Evolutionary conservation across 2,329 filamentous ascomycete species (phyloP).

Genomic region (Lecanicillium sp.): DNA sequence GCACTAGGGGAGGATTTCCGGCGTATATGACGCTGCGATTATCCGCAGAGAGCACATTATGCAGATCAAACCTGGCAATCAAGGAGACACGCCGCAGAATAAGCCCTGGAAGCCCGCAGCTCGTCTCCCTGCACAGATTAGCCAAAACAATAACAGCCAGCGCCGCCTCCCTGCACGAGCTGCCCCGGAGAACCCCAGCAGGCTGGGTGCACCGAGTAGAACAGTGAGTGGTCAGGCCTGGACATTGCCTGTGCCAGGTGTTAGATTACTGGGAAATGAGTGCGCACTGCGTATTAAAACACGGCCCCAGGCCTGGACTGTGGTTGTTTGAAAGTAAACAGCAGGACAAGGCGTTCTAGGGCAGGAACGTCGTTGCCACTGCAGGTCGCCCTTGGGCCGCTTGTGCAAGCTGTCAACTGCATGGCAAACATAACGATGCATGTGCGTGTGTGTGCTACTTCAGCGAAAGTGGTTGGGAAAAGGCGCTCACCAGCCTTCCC

Average conservation of each 20-base stretch:
- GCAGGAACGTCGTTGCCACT: too few relatives aligned
- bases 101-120: background rate
- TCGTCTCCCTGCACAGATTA: too few relatives aligned
- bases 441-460: too few relatives aligned
- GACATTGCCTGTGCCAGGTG: background rate
- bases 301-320: background rate
- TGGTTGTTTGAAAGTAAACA: background rate
- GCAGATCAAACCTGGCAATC: slow-evolving; percentile 8
- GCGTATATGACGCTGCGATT: background rate
- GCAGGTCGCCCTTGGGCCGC: too few relatives aligned
- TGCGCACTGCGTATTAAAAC: background rate
- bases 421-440: too few relatives aligned
- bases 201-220: too few relatives aligned
- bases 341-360: background rate
- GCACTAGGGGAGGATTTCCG: too few relatives aligned
- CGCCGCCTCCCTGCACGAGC: background rate
- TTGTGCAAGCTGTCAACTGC: too few relatives aligned
- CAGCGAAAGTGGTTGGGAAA: too few relatives aligned
- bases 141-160: background rate
- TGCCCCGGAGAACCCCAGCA: background rate
- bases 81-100: background rate
- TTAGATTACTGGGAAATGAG: slow-evolving; percentile 4
- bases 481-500: too few relatives aligned
- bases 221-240: too few relatives aligned
- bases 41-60: slow-evolving; percentile 6